Base-by-base conservation (phyloP, 331 rosid genomes). In the Erythrophleum ivorense region DNA sequence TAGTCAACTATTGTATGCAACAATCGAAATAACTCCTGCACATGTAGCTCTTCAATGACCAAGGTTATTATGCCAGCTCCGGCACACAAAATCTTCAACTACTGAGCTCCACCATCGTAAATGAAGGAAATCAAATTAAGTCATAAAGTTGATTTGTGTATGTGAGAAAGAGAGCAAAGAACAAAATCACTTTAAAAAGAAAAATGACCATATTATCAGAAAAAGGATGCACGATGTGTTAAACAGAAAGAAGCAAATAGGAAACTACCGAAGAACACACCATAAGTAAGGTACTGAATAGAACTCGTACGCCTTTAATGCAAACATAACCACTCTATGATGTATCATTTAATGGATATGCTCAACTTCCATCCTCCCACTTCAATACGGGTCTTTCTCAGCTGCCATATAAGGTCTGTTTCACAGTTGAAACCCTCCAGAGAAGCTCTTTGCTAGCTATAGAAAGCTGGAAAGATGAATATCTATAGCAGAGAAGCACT, bases 361-460 rank as follows among this genome's bases (percentile, higher is more conserved):
- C 87, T 85, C 83, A 89, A 83, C 93, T 71, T 16, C 94, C 90
- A 91, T 63, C 97, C 40, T 87, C 91, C 91, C 48, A 38, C 87
- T 87, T 91, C 73, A 90, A 81, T 82, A 79, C 38, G 78, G 55
- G 80, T 84, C 82, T 67, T 63, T 83, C 67, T 85, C 64, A 13
- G 12, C 29, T 15, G 15, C 80, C 78, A 76, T 87, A 88, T 86
- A 88, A 66, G 88, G 45, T 76, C 65, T 81, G 18, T 21, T 10
- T 9, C 73, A 10, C 40, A 18, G 52, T 80, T 76, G 62, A 73
- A 76, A 65, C 14, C 60, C 60, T 80, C 77, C 80, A 76, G 31
- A n/a, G 19, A 64, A 50, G 72, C 43, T 21, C 71, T 45, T 54
- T 71, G 41, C 18, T 13, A 16, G 58, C 40, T 34, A 59, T 73